Conservation (phyloP, 495 filamentous ascomycete species). For the Astrothelium macrocarpum region DNA sequence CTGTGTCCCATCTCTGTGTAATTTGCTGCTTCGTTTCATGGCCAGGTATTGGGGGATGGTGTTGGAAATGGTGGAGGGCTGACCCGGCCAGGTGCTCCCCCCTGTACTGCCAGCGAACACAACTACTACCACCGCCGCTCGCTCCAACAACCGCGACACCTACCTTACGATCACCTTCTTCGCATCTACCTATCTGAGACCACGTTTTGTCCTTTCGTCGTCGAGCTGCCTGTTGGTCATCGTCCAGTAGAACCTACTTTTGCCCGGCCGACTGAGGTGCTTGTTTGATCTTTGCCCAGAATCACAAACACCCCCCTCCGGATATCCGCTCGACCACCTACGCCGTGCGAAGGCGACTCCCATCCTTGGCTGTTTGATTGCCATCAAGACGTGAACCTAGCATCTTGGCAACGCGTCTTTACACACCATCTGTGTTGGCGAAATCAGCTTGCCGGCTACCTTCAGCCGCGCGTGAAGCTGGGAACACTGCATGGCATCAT, state of each 20-base stretch:
- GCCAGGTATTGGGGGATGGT: background rate
- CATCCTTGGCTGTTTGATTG: background rate
- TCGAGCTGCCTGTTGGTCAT: background rate
- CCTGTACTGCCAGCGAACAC: slow-evolving; percentile 2
- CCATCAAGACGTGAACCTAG: background rate
- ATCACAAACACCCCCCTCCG: background rate
- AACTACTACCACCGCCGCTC: background rate
- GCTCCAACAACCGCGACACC: background rate
- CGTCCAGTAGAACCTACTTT: too few relatives aligned
- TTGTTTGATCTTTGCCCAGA: background rate
- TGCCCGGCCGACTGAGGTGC: too few relatives aligned
- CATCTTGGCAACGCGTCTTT: background rate
- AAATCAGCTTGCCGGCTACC: background rate
- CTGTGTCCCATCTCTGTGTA: too few relatives aligned
- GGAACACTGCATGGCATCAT: background rate
- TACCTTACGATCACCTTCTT: background rate
- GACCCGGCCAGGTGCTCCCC: background rate
- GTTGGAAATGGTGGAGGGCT: background rate
- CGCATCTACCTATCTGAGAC: background rate
- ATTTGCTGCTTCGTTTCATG: background rate
- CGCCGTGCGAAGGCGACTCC: background rate
- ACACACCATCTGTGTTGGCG: background rate
- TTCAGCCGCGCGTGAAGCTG: background rate
- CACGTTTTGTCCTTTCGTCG: background rate
- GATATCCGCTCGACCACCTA: background rate